Base-by-base conservation (phyloP, 257 asterid species). In the Solanum ahanhuiri region DNA sequence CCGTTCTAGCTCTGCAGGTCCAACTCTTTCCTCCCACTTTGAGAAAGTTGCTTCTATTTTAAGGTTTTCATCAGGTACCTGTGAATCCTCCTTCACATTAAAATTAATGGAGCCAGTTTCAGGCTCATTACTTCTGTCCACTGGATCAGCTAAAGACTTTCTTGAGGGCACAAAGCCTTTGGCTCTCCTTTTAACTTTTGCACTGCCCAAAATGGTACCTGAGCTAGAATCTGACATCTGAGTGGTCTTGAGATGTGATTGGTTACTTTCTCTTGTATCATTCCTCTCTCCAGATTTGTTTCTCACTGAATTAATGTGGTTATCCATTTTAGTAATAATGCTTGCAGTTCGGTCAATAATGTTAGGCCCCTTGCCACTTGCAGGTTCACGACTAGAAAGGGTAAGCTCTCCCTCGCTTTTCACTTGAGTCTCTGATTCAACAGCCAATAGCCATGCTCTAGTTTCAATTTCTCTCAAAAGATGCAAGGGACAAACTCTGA, bases 371-470 rank as follows among this genome's bases (percentile, higher is more conserved):
- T 93, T 96, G 89, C 94, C 91, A 84, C 90, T 86, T 82, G 92
- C 94, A 91, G 92, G 90, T 88, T 92, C 99, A 86, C 89, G 92
- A 57, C 87, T 86, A 67, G 91, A 85, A 88, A 89, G 84, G 84
- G 91, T 85, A 81, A 88, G 85, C 87, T 94, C 99, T 89, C 94
- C 93, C 75, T 93, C 99, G 39, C 91, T 92, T 92, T 95, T 97
- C 88, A 90, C 93, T 90, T 92, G 99, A 87, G 96, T 92, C 89
- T 97, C 99, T 10, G 98, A 94, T 88, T 97, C 99, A 82, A 97
- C 98, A 77, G 98, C 99, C 91, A 97, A 91, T 89, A 97, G 96
- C 99, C 99, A 97, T 86, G 96, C 98, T 90, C 96, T 92, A 66
- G 98, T 97, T 92, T 97, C 99, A 75, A 97, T 94, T 92, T 97